These are phyloP conservation scores for Scheffersomyces cryptocercus DNA, from an alignment of 1,139 yeast species.

Conservation along the genomic window DNA sequence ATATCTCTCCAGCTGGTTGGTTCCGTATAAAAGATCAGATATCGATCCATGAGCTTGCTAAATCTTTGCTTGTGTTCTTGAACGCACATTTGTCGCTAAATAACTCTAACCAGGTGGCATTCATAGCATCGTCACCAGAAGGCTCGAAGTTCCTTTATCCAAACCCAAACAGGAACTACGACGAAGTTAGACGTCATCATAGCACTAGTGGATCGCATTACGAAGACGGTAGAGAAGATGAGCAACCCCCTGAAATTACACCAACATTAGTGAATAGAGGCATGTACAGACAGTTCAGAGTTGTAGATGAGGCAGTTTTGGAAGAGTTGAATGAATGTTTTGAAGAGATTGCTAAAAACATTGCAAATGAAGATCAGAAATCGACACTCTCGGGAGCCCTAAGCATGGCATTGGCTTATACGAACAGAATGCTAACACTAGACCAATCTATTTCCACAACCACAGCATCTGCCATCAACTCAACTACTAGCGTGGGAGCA, in stretches of 20 bases:
- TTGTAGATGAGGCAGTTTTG: conserved; percentile 78
- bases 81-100: conserved; percentile 88
- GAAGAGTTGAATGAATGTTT: conserved; percentile 56
- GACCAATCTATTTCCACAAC: conserved; percentile 53
- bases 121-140: conserved; percentile 72
- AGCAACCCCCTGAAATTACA: neutral
- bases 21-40: conserved; percentile 46
- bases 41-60: conserved; percentile 54
- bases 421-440: conserved; percentile 62
- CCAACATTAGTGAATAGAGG: conserved; percentile 29
- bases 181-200: conserved; percentile 11
- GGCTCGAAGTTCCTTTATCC: conserved; percentile 81
- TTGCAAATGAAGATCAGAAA: conserved; percentile 16
- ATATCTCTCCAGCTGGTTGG: conserved; percentile 82
- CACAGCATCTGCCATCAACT: conserved; percentile 46
- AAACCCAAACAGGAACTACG: conserved; percentile 29
- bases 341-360: conserved; percentile 23
- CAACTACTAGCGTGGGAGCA: conserved; percentile 34
- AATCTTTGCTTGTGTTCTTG: conserved; percentile 65
- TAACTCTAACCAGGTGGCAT: conserved; percentile 81
- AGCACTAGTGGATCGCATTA: conserved; percentile 1
- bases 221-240: conserved; percentile 7
- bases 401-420: conserved; percentile 74
- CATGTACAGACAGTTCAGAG: conserved; percentile 86
- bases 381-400: conserved; percentile 76